Percentiles rank a stretch among this genome's conserved stretches.
Conservation (phyloP, 305 asterid species). For the Solanum hybrid region DNA sequence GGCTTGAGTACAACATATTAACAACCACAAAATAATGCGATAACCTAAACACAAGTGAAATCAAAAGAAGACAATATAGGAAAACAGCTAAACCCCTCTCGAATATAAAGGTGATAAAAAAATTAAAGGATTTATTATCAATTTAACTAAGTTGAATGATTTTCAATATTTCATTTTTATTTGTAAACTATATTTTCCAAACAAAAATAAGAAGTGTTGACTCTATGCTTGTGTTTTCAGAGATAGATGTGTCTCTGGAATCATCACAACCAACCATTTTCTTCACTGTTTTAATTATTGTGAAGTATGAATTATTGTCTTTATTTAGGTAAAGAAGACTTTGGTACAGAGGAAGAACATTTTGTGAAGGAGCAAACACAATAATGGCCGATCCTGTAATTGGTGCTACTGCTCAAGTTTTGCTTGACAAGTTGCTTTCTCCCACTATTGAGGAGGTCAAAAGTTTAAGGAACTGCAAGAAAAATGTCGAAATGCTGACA, state of each 20-base stretch:
- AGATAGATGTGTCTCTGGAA: neutral
- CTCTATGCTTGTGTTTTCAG: neutral
- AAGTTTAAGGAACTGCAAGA: too few relatives aligned
- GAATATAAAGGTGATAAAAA: neutral
- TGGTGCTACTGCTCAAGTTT: too few relatives aligned
- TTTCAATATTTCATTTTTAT: neutral
- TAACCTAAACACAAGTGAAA: neutral
- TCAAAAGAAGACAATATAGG: neutral
- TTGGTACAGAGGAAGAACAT: too few relatives aligned
- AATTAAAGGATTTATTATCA: neutral
- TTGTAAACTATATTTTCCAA: neutral
- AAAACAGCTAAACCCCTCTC: neutral
- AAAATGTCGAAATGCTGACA: neutral
- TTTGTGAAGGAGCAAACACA: too few relatives aligned
- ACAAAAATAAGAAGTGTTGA: neutral
- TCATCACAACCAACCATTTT: neutral
- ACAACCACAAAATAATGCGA: neutral
- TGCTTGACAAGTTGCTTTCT: too few relatives aligned
- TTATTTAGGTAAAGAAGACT: too few relatives aligned
- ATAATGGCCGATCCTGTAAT: too few relatives aligned
- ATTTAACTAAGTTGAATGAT: neutral
- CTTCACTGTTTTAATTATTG: neutral
- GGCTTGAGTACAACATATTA: neutral
- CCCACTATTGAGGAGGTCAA: too few relatives aligned
- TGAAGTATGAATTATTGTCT: too few relatives aligned